A percentile compares a stretch with the other conserved stretches of the same genome.
Evolutionary conservation across 192 early-diverging fungal genomes (phyloP).

Genomic region (Borealophlyctis nickersoniae): DNA sequence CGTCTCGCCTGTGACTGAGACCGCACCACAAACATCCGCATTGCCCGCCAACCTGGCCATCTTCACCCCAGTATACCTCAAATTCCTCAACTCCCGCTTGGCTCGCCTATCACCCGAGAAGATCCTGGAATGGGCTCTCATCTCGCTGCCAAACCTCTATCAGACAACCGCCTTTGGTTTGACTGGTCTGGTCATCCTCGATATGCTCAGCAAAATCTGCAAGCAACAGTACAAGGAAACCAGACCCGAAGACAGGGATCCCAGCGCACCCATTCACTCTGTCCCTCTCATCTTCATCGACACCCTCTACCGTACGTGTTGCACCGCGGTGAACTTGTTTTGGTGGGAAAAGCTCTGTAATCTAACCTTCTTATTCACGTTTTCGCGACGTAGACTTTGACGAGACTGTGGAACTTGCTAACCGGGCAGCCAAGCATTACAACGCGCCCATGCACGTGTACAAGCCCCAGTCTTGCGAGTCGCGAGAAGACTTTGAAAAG

Average conservation of each 20-base stretch:
- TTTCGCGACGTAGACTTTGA: constrained; percentile 60
- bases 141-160: constrained; percentile 74
- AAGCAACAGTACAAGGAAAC: constrained; percentile 12
- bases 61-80: constrained; percentile 62
- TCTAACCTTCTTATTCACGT: constrained; percentile 7
- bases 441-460: constrained; percentile 65
- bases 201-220: constrained; percentile 75
- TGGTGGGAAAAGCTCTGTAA: background rate
- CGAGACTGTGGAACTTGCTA: constrained; percentile 81
- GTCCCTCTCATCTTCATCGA: constrained; percentile 90
- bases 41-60: constrained; percentile 13
- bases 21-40: background rate
- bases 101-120: constrained; percentile 65
- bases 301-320: constrained; percentile 72
- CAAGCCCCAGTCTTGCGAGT: constrained; percentile 64
- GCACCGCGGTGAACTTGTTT: background rate
- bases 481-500: constrained; percentile 64
- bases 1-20: background rate
- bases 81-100: constrained; percentile 72
- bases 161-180: constrained; percentile 95
- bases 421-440: constrained; percentile 67
- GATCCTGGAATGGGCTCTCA: constrained; percentile 84
- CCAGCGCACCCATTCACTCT: constrained; percentile 36
- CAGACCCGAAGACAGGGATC: constrained; percentile 5
- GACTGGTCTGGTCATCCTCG: constrained; percentile 82